phyloP scores from a whole-genome alignment of 768 basidiomycete species.

The Trametes gibbosa region DNA sequence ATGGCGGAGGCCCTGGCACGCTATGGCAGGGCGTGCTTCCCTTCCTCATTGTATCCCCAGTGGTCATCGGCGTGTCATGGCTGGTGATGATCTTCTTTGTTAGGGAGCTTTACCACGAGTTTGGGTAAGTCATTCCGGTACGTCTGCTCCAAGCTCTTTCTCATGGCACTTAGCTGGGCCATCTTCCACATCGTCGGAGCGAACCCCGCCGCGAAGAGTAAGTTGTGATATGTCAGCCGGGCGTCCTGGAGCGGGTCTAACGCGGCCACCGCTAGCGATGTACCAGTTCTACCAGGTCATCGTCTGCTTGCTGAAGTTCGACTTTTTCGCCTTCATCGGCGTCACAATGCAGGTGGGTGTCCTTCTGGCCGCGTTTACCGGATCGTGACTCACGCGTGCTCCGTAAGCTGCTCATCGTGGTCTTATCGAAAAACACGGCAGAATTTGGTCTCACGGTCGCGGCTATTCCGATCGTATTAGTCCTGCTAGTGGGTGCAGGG shows the following conservation, averaged over 20 bases:
- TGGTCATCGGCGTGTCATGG: conserved; percentile 66
- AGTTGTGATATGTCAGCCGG: conserved; percentile 22
- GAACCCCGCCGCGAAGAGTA: conserved; percentile 81
- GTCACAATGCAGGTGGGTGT: conserved; percentile 77
- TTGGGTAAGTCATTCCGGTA: conserved; percentile 55
- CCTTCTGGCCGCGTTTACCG: background rate
- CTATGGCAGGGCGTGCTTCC: conserved; percentile 61
- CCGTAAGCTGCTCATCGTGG: conserved; percentile 76
- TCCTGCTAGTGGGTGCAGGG: conserved; percentile 62
- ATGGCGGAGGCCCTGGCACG: conserved; percentile 46
- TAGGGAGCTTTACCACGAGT: conserved; percentile 72
- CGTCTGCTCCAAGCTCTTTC: background rate
- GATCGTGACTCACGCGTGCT: background rate
- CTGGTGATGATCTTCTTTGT: conserved; percentile 65
- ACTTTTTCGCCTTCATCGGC: conserved; percentile 86
- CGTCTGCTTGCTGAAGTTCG: conserved; percentile 85
- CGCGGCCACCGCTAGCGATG: conserved; percentile 54
- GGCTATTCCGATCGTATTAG: conserved; percentile 77
- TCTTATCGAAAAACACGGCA: conserved; percentile 57
- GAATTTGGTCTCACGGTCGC: conserved; percentile 83
- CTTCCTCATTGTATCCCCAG: conserved; percentile 71
- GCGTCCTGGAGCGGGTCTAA: background rate
- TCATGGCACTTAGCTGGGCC: conserved; percentile 59
- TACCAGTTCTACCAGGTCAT: conserved; percentile 86
- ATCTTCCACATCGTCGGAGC: conserved; percentile 90